Base-by-base conservation (phyloP, 768 basidiomycete species). In the Calvatia gigantea region DNA sequence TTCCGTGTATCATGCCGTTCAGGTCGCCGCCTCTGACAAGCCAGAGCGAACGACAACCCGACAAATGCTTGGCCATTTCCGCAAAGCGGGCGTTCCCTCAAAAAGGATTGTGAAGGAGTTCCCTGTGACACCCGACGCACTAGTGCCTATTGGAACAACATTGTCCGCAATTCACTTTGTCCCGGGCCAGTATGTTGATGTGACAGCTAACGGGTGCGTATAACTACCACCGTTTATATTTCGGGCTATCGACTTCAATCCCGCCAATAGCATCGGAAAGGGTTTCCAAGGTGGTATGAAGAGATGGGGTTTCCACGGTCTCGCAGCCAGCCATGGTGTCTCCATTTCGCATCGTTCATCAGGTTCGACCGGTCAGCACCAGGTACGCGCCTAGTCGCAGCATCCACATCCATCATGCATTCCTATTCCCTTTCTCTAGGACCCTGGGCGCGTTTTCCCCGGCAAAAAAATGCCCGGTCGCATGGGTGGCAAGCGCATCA, bases 381-480 rank as follows among this genome's bases (percentile, higher is more conserved):
- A 98, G 78, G 95, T 94, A 60, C 58, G 78, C 58, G 14, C 50
- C 42, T 12, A 31, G 15, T 51, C 19, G 2, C 41, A 3, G 19
- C 11, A 37, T 37, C 12, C 21, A 47, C 43, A 27, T 41, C 8
- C 48, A 14, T n/a, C 14, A n/a, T n/a, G n/a, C 31, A n/a, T 39
- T 14, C 21, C n/a, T 9, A 51, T 29, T 31, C 48, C 43, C 39
- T 31, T 44, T 41, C 27, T 60, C 11, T 58, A 98, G 94, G 94
- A 97, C 64, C 96, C 97, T 23, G 97, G 97, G 44, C 86, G 97
- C 64, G 80, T 98, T 4, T 94, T 91, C 74, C 97, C 97, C 3
- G 97, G 97, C 33, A 97, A 94, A 75, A 98, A 98, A 77, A 98
- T 97, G 96, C 85, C 96, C 8, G 97, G 97, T 31, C 87, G 86